Base-by-base conservation (phyloP, 768 basidiomycete genomes). In the Mycena vulgaris region DNA sequence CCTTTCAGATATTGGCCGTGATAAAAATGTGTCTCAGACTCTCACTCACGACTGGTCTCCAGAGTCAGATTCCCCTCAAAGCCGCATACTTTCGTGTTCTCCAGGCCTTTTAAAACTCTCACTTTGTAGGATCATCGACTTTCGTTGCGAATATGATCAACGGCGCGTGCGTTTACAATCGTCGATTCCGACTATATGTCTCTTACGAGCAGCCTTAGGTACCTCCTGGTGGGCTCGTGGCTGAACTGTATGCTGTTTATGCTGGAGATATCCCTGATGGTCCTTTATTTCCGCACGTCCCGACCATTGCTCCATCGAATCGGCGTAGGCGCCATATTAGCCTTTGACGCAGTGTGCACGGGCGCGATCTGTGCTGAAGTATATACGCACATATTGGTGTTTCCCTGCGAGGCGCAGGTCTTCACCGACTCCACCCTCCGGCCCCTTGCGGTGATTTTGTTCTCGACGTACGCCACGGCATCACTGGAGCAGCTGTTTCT, bases 401-500 rank as follows among this genome's bases (percentile, higher is more conserved):
- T 56, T 9, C 25, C 45, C 35, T 51, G 27, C 35, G 5, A 53
- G 19, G 2, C 63, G 37, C 9, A 37, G 14, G 1, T 63, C 57
- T 40, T 30, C 55, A 5, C 25, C n/a, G 19, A 8, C 10, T 10
- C 53, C 16, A 48, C 51, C 25, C 6, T 61, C 40, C 40, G 28
- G 7, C 9, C 42, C 13, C 19, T 61, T 19, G 27, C 30, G 21
- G 31, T 35, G 13, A 47, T 48, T 21, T 25, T 70, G 13, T 47
- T 70, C n/a, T 14, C 63, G 33, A 70, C 69, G 11, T 66, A 60
- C 40, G 59, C 49, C 13, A 70, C 59, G 2, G 64, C 64, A 9
- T 60, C 69, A 5, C 55, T 70, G 17, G 63, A 56, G 33, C 69
- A 70, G 58, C 27, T 66, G 10, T 70, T 66, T 39, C 39, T 70